phyloP scores from a whole-genome alignment of 2,329 filamentous ascomycete species.

The Chrysosporium queenslandicum region DNA sequence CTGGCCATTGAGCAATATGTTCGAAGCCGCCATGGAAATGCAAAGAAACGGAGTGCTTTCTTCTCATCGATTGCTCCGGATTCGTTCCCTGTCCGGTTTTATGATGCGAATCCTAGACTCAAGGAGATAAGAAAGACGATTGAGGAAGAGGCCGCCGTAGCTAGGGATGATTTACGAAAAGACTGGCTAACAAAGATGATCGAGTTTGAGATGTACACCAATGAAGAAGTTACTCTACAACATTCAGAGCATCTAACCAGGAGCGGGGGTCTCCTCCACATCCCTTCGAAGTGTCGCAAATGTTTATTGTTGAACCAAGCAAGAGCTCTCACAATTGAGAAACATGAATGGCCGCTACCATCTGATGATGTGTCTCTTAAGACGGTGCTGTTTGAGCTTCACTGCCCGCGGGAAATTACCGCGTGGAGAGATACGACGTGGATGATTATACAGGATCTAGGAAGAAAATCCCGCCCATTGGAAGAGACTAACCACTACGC shows the following conservation, averaged over 20 bases:
- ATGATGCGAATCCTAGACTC: neutral
- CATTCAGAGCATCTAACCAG: neutral
- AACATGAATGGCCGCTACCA: conserved; percentile 51
- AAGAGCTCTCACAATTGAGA: conserved; percentile 33
- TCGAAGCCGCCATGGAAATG: conserved; percentile 21
- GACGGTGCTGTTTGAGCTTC: conserved; percentile 46
- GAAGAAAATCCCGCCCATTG: neutral
- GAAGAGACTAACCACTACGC: neutral
- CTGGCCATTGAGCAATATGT: conserved; percentile 41
- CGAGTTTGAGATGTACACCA: conserved; percentile 25
- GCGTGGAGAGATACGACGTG: conserved; percentile 44
- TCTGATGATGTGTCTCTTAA: conserved; percentile 25
- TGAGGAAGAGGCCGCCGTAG: conserved; percentile 29
- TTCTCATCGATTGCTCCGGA: conserved; percentile 26
- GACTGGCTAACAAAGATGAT: conserved; percentile 10
- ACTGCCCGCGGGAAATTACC: conserved; percentile 32
- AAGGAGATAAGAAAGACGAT: conserved; percentile 26
- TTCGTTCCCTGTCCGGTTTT: neutral
- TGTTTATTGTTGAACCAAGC: conserved; percentile 32
- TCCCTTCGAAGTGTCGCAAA: conserved; percentile 25
- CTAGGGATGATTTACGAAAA: conserved; percentile 30
- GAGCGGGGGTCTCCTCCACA: neutral
- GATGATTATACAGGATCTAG: conserved; percentile 3
- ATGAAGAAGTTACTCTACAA: conserved; percentile 8
- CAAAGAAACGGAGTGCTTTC: conserved; percentile 8